Evolutionary conservation across 2,329 filamentous ascomycete genomes (phyloP), one percentile per base, ranked within the genome.

Genomic region (Fusarium xyrophilum): DNA sequence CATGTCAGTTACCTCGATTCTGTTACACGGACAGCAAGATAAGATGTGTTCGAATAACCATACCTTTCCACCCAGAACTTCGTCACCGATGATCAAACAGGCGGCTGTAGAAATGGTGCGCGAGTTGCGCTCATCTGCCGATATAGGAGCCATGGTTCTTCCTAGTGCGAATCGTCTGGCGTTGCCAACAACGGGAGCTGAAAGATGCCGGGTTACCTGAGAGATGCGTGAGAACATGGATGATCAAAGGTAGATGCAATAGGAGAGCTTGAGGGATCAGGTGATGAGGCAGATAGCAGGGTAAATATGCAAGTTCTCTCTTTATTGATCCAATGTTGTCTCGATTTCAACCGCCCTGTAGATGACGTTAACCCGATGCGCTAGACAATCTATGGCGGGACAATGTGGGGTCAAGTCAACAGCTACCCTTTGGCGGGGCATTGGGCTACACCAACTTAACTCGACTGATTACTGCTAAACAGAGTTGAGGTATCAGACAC

Each of bases 81-180:
- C 95, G 80, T 98, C 95, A n/a, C 95, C 95, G 74, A 99, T 98
- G 63, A 99, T 93, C 68, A 98, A 81, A 79, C 93, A 97, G 59
- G 91, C 95, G 14, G 95, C 96, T 47, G 94, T 97, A 76, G 93
- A 89, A 72, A 98, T 96, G 63, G 86, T 89, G 75, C 89, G 84
- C 73, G 85, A 82, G 74, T 85, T 85, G 68, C 86, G 84, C 74
- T 87, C 83, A 62, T 84, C 82, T 62, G 83, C 77, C 73, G 81
- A 80, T 65, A 79, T 56, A 58, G 66, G 52, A 59, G 68, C 60
- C 40, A 76, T 81, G 81, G 85, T 86, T 75, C 68, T 79, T 59
- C 57, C 65, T 35, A 74, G 52, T n/a, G 65, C 50, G 52, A 70
- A 68, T 57, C 67, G 73, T 56, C 68, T 69, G 48, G 80, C 76